These are phyloP conservation scores for Jackrogersella minutella DNA, from an alignment of 495 filamentous ascomycete species.

Conservation along the genomic window DNA sequence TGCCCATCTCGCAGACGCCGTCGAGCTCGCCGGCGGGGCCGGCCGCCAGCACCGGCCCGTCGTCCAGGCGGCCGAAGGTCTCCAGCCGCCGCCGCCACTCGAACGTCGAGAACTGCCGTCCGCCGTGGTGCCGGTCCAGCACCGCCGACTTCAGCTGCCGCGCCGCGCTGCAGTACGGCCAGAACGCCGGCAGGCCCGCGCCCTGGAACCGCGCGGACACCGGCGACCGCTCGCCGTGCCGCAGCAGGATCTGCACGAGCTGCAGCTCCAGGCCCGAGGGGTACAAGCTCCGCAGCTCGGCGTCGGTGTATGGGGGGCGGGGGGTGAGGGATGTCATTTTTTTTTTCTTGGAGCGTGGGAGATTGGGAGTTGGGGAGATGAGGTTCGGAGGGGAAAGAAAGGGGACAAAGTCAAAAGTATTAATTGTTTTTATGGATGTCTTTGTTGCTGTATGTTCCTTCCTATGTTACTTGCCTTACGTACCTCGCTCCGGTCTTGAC, in stretches of 20 bases:
- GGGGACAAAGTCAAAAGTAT: too few species aligned
- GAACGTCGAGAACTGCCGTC: conserved; percentile 70
- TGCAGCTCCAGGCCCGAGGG: conserved; percentile 80
- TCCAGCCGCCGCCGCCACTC: conserved; percentile 84
- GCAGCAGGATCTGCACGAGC: conserved; percentile 88
- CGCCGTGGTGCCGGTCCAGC: conserved; percentile 53
- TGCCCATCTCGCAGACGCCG: conserved; percentile 81
- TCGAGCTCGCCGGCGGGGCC: conserved; percentile 76
- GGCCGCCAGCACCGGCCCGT: conserved; percentile 71
- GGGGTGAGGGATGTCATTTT: conserved; percentile 84
- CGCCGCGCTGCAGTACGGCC: conserved; percentile 90
- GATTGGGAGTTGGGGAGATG: neutral
- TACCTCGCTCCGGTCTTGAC: neutral
- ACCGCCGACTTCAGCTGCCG: conserved; percentile 75
- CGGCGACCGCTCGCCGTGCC: conserved; percentile 90
- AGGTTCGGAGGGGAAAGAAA: too few species aligned
- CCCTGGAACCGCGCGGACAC: conserved; percentile 89
- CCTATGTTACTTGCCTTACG: neutral
- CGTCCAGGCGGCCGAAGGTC: conserved; percentile 76
- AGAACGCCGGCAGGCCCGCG: conserved; percentile 82
- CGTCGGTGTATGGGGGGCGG: conserved; percentile 76
- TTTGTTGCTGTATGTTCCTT: neutral
- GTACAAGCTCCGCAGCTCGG: conserved; percentile 85
- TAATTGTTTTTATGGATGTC: neutral
- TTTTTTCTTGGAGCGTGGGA: too few species aligned